Evolutionary conservation across 1,284 basidiomycete genomes (phyloP).

Genomic region (Tilletia caries): DNA sequence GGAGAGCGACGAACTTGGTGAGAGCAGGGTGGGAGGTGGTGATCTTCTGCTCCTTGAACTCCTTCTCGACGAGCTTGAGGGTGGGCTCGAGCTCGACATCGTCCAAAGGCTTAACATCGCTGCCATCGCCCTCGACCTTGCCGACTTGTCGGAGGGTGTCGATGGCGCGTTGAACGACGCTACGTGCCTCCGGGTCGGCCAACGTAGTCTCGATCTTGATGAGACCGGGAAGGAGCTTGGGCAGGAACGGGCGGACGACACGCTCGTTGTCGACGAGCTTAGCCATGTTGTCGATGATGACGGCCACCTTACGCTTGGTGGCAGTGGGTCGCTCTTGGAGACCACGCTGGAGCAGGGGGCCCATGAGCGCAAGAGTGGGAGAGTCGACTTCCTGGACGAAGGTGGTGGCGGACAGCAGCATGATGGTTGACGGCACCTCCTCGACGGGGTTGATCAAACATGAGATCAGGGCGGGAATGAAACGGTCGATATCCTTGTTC

Average conservation of each 20-base stretch:
- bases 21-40: constrained; percentile 33
- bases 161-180: constrained; percentile 52
- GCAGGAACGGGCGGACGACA: constrained; percentile 53
- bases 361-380: constrained; percentile 97
- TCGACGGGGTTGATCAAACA: constrained; percentile 98
- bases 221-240: constrained; percentile 52
- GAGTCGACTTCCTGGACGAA: constrained; percentile 99
- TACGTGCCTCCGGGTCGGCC: constrained; percentile 52
- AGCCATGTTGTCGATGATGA: constrained; percentile 55
- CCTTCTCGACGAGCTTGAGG: constrained; percentile 40
- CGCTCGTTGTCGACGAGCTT: constrained; percentile 55
- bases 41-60: constrained; percentile 39
- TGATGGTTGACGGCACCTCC: constrained; percentile 94
- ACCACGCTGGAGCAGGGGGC: constrained; percentile 93
- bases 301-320: constrained; percentile 54
- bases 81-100: constrained; percentile 44
- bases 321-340: constrained; percentile 58
- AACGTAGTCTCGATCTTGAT: constrained; percentile 54
- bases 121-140: constrained; percentile 50
- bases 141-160: constrained; percentile 51
- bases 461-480: constrained; percentile 83
- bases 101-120: constrained; percentile 50
- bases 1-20: constrained; percentile 43
- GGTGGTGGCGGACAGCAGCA: constrained; percentile 95
- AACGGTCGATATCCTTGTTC: constrained; percentile 94